These are phyloP conservation scores for Tricholoma matsutake DNA, from an alignment of 768 basidiomycete species.

Conservation along the genomic window DNA sequence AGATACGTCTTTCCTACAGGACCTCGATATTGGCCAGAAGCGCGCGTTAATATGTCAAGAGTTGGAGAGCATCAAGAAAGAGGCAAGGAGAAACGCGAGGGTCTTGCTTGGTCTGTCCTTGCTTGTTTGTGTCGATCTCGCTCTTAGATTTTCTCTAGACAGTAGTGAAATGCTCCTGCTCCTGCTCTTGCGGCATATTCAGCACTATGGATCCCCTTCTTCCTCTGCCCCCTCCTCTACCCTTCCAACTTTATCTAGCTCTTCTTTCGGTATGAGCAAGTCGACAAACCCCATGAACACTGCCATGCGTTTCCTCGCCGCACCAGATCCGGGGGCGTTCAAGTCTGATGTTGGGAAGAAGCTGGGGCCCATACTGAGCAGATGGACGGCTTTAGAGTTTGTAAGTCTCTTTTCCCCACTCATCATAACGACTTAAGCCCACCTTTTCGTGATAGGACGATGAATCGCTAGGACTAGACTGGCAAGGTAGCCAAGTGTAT, in stretches of 20 bases:
- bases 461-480: constrained; percentile 48
- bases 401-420: neutral
- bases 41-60: constrained; percentile 61
- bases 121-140: neutral
- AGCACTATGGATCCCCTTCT: constrained; percentile 49
- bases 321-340: constrained; percentile 57
- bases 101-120: constrained; percentile 51
- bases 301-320: constrained; percentile 55
- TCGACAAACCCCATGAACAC: constrained; percentile 41
- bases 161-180: constrained; percentile 77
- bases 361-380: constrained; percentile 52
- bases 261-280: constrained; percentile 16
- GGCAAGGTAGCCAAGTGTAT: constrained; percentile 65
- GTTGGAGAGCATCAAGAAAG: constrained; percentile 44
- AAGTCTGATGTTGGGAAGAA: constrained; percentile 52
- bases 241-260: constrained; percentile 15
- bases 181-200: constrained; percentile 77
- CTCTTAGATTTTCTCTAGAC: constrained; percentile 33
- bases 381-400: constrained; percentile 50
- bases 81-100: constrained; percentile 44
- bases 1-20: constrained; percentile 55
- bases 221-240: constrained; percentile 9
- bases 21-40: constrained; percentile 68
- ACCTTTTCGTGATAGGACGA: constrained; percentile 29
- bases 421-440: neutral